Conservation (phyloP, 2,329 filamentous ascomycete genomes). For the Beauveria bassiana region DNA sequence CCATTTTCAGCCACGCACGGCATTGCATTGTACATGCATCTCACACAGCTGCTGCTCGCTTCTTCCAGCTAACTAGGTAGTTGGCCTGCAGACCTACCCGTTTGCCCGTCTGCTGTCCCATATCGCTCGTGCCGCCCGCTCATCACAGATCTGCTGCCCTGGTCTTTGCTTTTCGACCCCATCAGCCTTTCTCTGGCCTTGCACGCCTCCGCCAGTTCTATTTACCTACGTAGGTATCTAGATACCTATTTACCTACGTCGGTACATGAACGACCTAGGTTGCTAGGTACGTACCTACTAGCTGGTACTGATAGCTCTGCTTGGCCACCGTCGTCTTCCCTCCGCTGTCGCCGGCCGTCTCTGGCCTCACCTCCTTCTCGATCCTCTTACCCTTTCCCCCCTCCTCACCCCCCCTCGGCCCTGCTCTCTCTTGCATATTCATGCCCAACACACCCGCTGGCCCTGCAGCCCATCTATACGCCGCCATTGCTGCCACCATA, state of each 20-base stretch:
- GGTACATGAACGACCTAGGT: no score
- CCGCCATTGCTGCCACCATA: not conserved
- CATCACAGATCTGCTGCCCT: slow-evolving; percentile 9
- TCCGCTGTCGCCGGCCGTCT: not conserved
- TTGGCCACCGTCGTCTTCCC: not conserved
- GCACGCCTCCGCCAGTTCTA: not conserved
- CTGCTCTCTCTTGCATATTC: slow-evolving; percentile 7
- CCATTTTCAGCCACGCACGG: slow-evolving; percentile 9
- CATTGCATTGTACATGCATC: slow-evolving; percentile 10
- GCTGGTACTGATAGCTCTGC: not conserved
- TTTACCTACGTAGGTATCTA: no score
- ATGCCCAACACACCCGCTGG: slow-evolving; percentile 8
- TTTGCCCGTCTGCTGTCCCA: not conserved
- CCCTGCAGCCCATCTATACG: slow-evolving; percentile 2
- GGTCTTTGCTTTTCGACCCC: slow-evolving; percentile 6
- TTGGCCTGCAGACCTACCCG: not conserved
- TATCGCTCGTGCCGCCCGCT: not conserved
- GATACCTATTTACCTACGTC: no score
- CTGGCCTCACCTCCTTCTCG: not conserved
- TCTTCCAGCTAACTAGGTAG: not conserved
- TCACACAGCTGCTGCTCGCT: slow-evolving; percentile 3
- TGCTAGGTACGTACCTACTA: not conserved
- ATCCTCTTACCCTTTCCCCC: not conserved
- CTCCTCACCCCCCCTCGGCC: not conserved
- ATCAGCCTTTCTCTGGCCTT: not conserved